Evolutionary conservation across 2,329 filamentous ascomycete species (phyloP), one percentile per base, ranked within the genome.

Genomic region (Nigrospora sphaerica): DNA sequence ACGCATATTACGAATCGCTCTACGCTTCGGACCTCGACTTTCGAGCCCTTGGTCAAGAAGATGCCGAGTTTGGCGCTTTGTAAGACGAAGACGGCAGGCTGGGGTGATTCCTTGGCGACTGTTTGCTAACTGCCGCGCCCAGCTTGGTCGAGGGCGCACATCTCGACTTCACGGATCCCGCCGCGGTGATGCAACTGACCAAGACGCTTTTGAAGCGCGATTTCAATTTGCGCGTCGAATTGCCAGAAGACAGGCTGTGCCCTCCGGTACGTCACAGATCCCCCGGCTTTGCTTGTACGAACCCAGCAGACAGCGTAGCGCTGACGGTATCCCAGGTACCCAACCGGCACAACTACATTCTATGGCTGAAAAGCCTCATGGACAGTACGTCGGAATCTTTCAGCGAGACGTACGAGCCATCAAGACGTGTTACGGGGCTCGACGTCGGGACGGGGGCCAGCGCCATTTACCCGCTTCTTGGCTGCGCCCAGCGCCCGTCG

Each of bases 391-490:
- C 69, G 0, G 84, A 80, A 53, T 54, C 51, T 2, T 46, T 46
- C 34, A 16, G 36, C 2, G 71, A 81, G 45, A 62, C 69, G 0
- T 66, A 75, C 3, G 57, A 62, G 3, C 59, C 62, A 2, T 60
- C 60, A 1, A 68, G 77, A n/a, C 67, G 73, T 37, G 71, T 89
- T 2, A 62, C 76, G 0, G 91, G 92, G 0, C 67, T 95, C 2
- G 91, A 95, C 54, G 85, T 96, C 51, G 93, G 93, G 36, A 95
- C 90, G 1, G 93, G 93, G 2, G 88, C 92, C 14, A 95, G 88
- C 55, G 85, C 85, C 56, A 95, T 98, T 56, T 98, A 97, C 60
- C 86, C 91, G 2, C 76, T 97, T 2, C 74, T 98, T 1, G 88
- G 83, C 17, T 88, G 86, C 55, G 65, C 73, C 0, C 78, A 85